Conservation (phyloP, 192 early-diverging fungal species). For the Rhizophagus prolifer region DNA sequence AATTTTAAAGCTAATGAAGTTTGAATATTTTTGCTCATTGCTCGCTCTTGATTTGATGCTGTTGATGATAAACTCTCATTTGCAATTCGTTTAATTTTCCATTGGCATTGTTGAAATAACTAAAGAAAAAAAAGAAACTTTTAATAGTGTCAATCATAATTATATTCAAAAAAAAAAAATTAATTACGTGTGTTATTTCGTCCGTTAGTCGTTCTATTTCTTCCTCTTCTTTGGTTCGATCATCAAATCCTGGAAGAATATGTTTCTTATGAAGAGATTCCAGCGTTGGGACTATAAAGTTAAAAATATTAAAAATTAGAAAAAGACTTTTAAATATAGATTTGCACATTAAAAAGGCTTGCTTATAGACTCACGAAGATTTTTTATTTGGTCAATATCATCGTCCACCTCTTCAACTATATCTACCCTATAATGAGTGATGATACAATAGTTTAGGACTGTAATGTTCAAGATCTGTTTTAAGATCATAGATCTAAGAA, state of each 20-base stretch:
- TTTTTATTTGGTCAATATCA: conserved; percentile 62
- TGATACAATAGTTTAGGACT: not conserved
- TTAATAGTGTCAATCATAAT: not conserved
- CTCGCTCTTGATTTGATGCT: conserved; percentile 59
- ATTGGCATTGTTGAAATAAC: conserved; percentile 82
- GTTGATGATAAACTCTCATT: conserved; percentile 42
- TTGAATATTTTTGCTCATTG: conserved; percentile 84
- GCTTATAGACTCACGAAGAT: conserved; percentile 48
- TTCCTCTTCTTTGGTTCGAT: conserved; percentile 72
- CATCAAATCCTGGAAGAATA: conserved; percentile 92
- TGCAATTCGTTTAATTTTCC: conserved; percentile 74
- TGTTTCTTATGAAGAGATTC: conserved; percentile 85
- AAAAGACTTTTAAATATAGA: conserved; percentile 18
- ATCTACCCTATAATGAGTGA: conserved; percentile 67
- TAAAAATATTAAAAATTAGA: conserved; percentile 11
- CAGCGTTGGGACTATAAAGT: conserved; percentile 59
- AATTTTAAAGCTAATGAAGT: conserved; percentile 84
- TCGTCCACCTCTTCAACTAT: conserved; percentile 86
- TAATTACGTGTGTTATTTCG: conserved; percentile 75
- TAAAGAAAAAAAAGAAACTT: conserved; percentile 29
- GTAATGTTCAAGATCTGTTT: not conserved
- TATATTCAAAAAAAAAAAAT: conserved; percentile 18
- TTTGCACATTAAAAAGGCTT: not conserved
- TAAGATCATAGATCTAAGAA: not conserved
- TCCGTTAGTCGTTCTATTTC: conserved; percentile 82